These are phyloP conservation scores for Polygonum maritimum DNA, from an alignment of 148 eudicot genomes.

Conservation along the genomic window DNA sequence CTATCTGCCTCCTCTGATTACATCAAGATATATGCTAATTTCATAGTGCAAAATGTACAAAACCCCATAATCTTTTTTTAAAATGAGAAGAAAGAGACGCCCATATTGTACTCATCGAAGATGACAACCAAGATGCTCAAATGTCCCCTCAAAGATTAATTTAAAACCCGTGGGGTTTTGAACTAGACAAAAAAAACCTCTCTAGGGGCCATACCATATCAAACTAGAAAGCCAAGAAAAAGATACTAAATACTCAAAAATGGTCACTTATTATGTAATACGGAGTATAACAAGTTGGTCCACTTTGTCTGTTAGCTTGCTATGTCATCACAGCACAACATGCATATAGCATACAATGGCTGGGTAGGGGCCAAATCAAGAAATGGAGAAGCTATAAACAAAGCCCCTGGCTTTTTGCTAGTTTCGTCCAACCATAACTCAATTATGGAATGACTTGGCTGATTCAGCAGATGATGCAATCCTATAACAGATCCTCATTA, in stretches of 20 bases:
- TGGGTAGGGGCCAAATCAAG: slow-evolving; percentile 4
- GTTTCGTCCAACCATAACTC: background rate
- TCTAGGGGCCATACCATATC: background rate
- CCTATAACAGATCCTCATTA: background rate
- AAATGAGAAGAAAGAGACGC: background rate
- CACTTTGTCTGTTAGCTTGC: background rate
- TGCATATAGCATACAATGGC: background rate
- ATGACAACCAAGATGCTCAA: background rate
- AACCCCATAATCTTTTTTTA: background rate
- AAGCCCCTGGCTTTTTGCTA: background rate
- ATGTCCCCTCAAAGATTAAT: background rate
- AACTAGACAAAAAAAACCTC: too few relatives aligned
- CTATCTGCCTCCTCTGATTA: background rate
- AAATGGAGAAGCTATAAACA: background rate
- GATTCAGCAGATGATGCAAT: slow-evolving; percentile 1
- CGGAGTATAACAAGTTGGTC: background rate
- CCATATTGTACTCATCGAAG: background rate
- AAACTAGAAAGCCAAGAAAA: background rate
- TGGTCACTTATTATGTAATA: background rate
- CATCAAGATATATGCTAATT: background rate
- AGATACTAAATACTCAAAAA: background rate
- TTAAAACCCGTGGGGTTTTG: too few relatives aligned
- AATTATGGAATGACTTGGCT: background rate
- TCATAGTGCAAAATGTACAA: background rate
- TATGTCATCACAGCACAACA: background rate